Base-by-base conservation (phyloP, 2,329 filamentous ascomycete species). In the Pyricularia pennisetigena region DNA sequence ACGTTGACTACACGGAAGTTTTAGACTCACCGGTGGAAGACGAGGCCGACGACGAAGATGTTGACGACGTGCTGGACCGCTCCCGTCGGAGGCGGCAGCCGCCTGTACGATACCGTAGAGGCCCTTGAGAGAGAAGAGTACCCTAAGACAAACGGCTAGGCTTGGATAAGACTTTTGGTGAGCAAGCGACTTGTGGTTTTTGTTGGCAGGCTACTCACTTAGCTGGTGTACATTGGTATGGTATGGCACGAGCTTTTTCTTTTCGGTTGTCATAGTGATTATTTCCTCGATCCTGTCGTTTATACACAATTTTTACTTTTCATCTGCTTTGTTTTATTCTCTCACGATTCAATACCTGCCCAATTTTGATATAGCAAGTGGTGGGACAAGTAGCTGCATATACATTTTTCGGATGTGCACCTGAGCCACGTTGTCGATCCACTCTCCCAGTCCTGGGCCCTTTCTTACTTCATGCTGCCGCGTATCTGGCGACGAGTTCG, bases 1-100 rank as follows among this genome's bases (percentile, higher is more conserved):
- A 24, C 23, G 29, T 35, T 16, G 30, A 66, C 28, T 16, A 63
- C 29, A 29, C 14, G 20, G 66, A 24, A 12, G 20, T 54, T 8
- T 14, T 32, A 8, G 57, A n/a, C 30, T 26, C 26, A 26, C 14
- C 26, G 28, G 30, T n/a, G 20, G 54, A 41, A 54, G 57, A 41
- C 26, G 66, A 67, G 14, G 28, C 63, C n/a, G 57, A 67, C 3
- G 54, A 63, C n/a, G 66, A 67, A 9, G 66, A 67, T 32, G 57
- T 57, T 26, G 65, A 67, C 28, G 65, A 67, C 49, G 49, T 59
- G 26, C 20, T 59, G 24, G 49, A 67, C 65, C 65, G 49, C 65
- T 61, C 65, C 10, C 64, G 35, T 14, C n/a, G 64, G 23, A 66
- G 26, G 32, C 64, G 64, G 30, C 64, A 49, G 49, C 30, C 32